Conservation (phyloP, 345 rosid species). For the Psidium guajava region DNA sequence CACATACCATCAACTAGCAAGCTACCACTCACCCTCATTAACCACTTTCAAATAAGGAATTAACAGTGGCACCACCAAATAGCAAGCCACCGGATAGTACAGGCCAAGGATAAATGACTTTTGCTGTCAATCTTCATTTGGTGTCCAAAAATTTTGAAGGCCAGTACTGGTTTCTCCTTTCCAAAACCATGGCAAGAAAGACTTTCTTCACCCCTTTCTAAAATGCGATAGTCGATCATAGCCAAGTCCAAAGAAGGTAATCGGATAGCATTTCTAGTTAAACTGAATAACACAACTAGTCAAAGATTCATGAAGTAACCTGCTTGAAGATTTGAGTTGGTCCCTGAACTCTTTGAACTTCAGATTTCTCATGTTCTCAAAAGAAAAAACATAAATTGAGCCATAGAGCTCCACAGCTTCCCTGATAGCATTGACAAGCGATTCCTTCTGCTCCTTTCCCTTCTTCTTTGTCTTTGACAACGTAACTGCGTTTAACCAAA, state of each 20-base stretch:
- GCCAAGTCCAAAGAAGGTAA: neutral
- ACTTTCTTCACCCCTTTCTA: neutral
- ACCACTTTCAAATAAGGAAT: neutral
- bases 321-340: conserved; percentile 69
- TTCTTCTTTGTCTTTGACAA: conserved; percentile 94
- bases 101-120: neutral
- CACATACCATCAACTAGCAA: neutral
- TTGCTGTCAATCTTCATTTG: neutral
- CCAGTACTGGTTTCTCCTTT: neutral
- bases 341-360: conserved; percentile 92
- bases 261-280: neutral
- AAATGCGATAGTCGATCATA: neutral
- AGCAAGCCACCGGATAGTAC: neutral
- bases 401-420: conserved; percentile 54
- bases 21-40: neutral
- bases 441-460: conserved; percentile 84
- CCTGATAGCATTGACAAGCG: conserved; percentile 49
- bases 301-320: conserved; percentile 14
- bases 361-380: conserved; percentile 93
- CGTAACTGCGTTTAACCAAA: conserved; percentile 39
- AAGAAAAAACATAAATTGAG: conserved; percentile 68
- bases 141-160: neutral
- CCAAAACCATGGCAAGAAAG: neutral
- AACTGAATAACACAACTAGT: neutral
- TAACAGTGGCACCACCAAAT: neutral